Evolutionary conservation across 306 rosid species (phyloP), one percentile per base, ranked within the genome.

Genomic region (Mimosa pudica): DNA sequence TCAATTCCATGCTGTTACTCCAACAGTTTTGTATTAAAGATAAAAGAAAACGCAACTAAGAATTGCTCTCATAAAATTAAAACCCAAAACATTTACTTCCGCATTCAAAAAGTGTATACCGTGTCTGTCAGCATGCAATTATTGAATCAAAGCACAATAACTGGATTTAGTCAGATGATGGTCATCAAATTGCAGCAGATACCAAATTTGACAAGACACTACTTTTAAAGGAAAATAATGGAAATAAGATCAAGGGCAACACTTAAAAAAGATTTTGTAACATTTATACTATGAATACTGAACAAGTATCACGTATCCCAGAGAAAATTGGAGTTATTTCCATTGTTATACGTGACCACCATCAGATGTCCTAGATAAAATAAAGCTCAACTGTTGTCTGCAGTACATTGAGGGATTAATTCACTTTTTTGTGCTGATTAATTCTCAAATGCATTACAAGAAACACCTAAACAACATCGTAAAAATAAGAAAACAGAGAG

Each of bases 1-100:
- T 46, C 48, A 79, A 55, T 51, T 71, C 73, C 69, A 84, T 41
- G 69, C 57, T 54, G 52, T 80, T 72, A 62, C 67, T 24, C 30
- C 45, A 67, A 74, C 49, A 69, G 8, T 3, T 62, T 18, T 38
- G 13, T 10, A 77, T 78, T n/a, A 6, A 45, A 24, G 69, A n/a
- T 76, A 54, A 20, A 47, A 4, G 38, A 71, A 49, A 67, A 18
- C 2, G 42, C 36, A 17, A 11, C 9, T 9, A 77, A 18, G 48
- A 52, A 71, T 32, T 62, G 32, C 70, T 10, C 62, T 55, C 62
- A n/a, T 55, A 2, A 55, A 58, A 32, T 63, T 18, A 38, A 69
- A 75, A 46, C 12, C 10, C 57, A 24, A 73, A 66, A 72, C 74
- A 17, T 61, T 76, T 8, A 38, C 13, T 71, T 75, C 20, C 58